Conservation (phyloP, 495 filamentous ascomycete genomes). For the Lichenothelia convexa region DNA sequence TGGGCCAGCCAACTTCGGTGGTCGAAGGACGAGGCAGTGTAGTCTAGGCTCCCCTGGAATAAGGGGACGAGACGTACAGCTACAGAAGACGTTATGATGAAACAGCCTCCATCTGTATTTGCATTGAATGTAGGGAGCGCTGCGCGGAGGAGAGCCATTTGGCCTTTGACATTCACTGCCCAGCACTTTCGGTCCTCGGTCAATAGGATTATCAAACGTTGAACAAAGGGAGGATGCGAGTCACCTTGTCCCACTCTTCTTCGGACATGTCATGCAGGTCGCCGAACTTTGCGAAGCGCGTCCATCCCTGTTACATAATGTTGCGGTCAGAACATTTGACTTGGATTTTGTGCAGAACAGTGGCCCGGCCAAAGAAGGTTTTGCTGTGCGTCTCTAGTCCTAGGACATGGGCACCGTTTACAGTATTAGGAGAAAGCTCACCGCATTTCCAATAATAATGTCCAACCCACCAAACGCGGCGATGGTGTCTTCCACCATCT, state of each 20-base stretch:
- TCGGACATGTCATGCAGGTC: constrained; percentile 44
- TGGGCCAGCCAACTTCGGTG: constrained; percentile 3
- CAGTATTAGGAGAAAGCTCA: constrained; percentile 17
- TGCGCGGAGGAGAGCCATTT: constrained; percentile 40
- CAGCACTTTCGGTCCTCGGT: constrained; percentile 40
- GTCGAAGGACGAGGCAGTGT: constrained; percentile 10
- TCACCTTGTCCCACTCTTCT: constrained; percentile 54
- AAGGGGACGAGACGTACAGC: constrained; percentile 22
- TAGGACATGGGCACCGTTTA: not conserved
- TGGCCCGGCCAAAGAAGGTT: not conserved
- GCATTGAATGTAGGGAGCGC: constrained; percentile 46
- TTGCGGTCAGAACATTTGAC: not conserved
- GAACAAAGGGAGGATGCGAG: no score
- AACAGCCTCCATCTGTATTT: constrained; percentile 49
- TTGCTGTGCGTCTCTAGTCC: no score
- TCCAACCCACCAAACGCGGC: constrained; percentile 43
- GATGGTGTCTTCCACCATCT: constrained; percentile 35
- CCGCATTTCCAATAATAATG: constrained; percentile 53
- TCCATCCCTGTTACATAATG: constrained; percentile 36
- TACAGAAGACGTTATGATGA: constrained; percentile 49
- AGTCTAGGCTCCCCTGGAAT: no score
- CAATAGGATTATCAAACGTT: no score
- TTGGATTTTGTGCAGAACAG: not conserved
- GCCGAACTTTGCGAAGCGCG: constrained; percentile 41
- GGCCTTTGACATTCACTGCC: constrained; percentile 50